phyloP scores from a whole-genome alignment of 2,329 filamentous ascomycete genomes.

The Lasiodiplodia citricola region DNA sequence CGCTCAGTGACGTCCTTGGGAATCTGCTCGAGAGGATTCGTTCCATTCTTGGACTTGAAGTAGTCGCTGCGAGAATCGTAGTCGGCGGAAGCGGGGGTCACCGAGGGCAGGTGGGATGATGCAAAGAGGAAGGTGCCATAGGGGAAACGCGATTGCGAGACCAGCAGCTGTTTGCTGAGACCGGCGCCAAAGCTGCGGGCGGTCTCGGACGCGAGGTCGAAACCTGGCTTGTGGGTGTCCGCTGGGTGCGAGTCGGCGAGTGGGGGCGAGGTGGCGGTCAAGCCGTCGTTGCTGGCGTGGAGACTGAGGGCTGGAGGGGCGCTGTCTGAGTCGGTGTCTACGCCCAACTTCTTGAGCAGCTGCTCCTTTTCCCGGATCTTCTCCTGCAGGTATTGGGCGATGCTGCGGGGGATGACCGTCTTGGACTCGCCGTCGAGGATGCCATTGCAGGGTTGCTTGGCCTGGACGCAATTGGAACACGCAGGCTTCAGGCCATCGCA shows the following conservation, averaged over 20 bases:
- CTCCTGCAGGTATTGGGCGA: slow-evolving; percentile 25
- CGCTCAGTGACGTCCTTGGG: slow-evolving; percentile 18
- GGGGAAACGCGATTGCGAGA: slow-evolving; percentile 19
- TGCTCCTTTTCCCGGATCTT: slow-evolving; percentile 27
- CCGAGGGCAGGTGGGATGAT: slow-evolving; percentile 19
- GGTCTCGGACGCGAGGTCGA: slow-evolving; percentile 22
- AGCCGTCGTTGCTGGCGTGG: neutral
- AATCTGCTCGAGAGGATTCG: slow-evolving; percentile 23
- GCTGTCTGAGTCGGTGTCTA: slow-evolving; percentile 13
- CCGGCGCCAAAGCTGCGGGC: slow-evolving; percentile 16
- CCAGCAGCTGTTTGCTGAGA: slow-evolving; percentile 11
- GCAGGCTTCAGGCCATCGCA: slow-evolving; percentile 26
- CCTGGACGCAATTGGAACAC: slow-evolving; percentile 26
- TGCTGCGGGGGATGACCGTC: slow-evolving; percentile 27
- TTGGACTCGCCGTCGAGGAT: slow-evolving; percentile 28
- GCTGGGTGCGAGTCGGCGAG: slow-evolving; percentile 1
- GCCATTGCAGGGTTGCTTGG: slow-evolving; percentile 28
- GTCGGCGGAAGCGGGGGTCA: neutral
- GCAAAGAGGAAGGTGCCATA: slow-evolving; percentile 25
- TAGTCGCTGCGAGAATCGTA: slow-evolving; percentile 14
- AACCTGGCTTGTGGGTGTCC: neutral
- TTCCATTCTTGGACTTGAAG: slow-evolving; percentile 2
- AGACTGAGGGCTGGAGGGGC: neutral
- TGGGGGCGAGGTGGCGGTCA: neutral
- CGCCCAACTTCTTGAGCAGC: slow-evolving; percentile 15